Conservation (phyloP, 148 eudicot species). For the Vaccinium darrowii region DNA sequence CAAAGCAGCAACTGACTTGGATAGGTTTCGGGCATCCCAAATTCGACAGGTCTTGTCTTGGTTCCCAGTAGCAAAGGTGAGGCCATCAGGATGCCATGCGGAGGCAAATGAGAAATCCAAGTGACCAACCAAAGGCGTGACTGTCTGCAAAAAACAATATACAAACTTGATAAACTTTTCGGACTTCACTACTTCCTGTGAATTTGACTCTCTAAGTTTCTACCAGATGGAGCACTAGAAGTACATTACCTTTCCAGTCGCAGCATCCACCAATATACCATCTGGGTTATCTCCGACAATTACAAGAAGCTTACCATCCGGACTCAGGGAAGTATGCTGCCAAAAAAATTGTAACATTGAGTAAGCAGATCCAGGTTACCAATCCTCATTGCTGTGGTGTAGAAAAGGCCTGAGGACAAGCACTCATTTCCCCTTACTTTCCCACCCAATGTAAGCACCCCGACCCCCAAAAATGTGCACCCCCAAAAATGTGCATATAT, state of each 20-base stretch:
- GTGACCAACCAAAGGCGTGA: constrained; percentile 52
- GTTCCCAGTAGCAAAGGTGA: constrained; percentile 79
- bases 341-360: neutral
- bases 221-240: neutral
- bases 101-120: constrained; percentile 83
- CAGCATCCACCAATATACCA: constrained; percentile 60
- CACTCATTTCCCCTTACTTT: neutral
- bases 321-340: constrained; percentile 82
- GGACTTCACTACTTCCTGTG: neutral
- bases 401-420: neutral
- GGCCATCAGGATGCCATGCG: constrained; percentile 83
- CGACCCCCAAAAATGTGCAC: neutral
- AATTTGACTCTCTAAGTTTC: neutral
- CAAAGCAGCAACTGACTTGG: constrained; percentile 51
- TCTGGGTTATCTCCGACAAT: constrained; percentile 75
- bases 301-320: constrained; percentile 59
- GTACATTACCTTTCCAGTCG: constrained; percentile 59
- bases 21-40: constrained; percentile 71
- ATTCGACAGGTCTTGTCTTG: constrained; percentile 85
- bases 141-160: constrained; percentile 38
- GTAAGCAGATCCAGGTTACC: neutral
- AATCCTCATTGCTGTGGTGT: neutral
- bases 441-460: constrained; percentile 10
- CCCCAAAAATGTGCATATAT: neutral
- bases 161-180: neutral